These are phyloP conservation scores for Gentiana straminea DNA, from an alignment of 257 asterid species.

Conservation along the genomic window DNA sequence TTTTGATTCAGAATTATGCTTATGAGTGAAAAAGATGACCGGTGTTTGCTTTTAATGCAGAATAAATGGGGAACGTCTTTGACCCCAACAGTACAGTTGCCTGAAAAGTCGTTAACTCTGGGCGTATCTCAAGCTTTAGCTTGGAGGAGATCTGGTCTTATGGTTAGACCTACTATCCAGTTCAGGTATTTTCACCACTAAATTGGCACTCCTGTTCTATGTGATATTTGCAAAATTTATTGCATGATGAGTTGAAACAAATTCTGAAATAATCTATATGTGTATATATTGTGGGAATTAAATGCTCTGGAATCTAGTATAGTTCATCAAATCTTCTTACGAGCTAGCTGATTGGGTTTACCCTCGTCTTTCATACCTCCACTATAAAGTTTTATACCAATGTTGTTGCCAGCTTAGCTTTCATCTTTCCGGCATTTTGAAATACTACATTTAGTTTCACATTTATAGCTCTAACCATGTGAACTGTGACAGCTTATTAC, in stretches of 20 bases:
- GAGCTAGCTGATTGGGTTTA: neutral
- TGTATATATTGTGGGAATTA: neutral
- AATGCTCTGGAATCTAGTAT: neutral
- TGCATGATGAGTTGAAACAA: neutral
- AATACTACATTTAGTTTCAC: neutral
- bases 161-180: slow-evolving; percentile 81
- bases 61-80: slow-evolving; percentile 87
- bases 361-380: neutral
- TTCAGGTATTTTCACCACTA: slow-evolving; percentile 39
- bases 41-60: slow-evolving; percentile 26
- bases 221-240: neutral
- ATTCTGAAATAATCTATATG: no score
- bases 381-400: neutral
- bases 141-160: slow-evolving; percentile 98
- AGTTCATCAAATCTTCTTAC: neutral
- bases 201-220: neutral
- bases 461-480: neutral
- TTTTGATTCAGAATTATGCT: neutral
- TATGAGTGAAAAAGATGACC: neutral
- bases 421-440: neutral
- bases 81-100: slow-evolving; percentile 80
- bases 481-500: slow-evolving; percentile 43
- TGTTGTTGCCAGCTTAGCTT: neutral
- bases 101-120: slow-evolving; percentile 79
- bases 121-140: slow-evolving; percentile 83